Base-by-base conservation (phyloP, 192 early-diverging fungal species). In the Piromyces sp. region DNA sequence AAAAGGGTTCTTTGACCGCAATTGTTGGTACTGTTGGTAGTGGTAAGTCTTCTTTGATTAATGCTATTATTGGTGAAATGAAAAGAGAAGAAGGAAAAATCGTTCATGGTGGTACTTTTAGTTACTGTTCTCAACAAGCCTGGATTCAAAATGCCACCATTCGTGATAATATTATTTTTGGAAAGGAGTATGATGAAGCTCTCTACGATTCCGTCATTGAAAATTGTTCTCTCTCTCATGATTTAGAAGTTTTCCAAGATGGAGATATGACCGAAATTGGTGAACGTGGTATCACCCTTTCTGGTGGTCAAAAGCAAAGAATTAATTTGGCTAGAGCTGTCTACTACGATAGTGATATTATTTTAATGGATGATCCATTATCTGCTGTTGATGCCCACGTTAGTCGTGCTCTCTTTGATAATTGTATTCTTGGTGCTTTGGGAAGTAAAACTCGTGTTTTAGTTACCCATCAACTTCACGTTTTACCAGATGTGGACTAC, bases 31-130 rank as follows among this genome's bases (percentile, higher is more conserved):
- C 86, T 11, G 92, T 95, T n/a, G 94, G 94, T 6, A 87, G 88
- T 30, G 94, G 94, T 30, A 96, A 96, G 85, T 93, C 94, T 17
- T 92, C 91, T 28, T 85, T 97, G 33, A 85, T 96, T 22, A 86
- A 90, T 79, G 94, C 94, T 0, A 83, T 97, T 19, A 86, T 98
- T 12, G 96, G 95, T 30, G 97, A 99, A 86, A 97, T 96, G 93
- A 90, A 93, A 81, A 88, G 88, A 80, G 83, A 84, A 2, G 36
- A 79, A 17, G 95, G 95, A 7, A 82, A 83, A 2, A 90, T 95
- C 4, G 80, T 85, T 0, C 88, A 93, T 13, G 86, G 87, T n/a
- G 94, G 94, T 4, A 88, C 17, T 51, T 5, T 51, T 6, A 51
- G 91, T 90, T 28, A 88, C 91, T 12, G 85, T 38, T 38, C 37